Percentiles rank a stretch among this genome's conserved stretches.
These are phyloP conservation scores for Talaromyces atroroseus DNA, from an alignment of 2,329 filamentous ascomycete species.

Conservation along the genomic window DNA sequence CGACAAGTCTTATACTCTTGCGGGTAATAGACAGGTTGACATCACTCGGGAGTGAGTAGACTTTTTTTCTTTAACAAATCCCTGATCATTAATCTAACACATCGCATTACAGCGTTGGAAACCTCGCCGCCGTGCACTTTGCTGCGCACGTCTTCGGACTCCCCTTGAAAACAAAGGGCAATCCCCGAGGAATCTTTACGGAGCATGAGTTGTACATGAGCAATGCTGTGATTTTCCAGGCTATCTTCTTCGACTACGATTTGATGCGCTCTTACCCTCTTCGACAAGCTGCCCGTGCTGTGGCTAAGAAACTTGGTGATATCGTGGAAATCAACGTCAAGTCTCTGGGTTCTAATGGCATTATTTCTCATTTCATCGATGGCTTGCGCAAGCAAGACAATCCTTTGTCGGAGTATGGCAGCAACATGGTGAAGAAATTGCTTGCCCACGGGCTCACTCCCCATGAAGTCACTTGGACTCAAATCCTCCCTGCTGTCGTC, in stretches of 20 bases:
- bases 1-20: slow-evolving; percentile 61
- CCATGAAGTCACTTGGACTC: slow-evolving; percentile 64
- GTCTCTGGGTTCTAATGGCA: slow-evolving; percentile 49
- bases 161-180: slow-evolving; percentile 50
- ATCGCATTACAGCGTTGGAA: slow-evolving; percentile 37
- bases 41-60: slow-evolving; percentile 53
- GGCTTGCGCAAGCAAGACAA: slow-evolving; percentile 49
- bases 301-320: slow-evolving; percentile 55
- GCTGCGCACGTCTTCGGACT: slow-evolving; percentile 51
- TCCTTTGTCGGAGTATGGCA: slow-evolving; percentile 58
- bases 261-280: slow-evolving; percentile 62
- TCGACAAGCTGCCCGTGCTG: slow-evolving; percentile 52
- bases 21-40: slow-evolving; percentile 61
- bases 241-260: slow-evolving; percentile 63
- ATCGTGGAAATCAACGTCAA: slow-evolving; percentile 63
- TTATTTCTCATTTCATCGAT: slow-evolving; percentile 50
- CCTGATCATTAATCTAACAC: neutral
- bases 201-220: slow-evolving; percentile 56
- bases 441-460: slow-evolving; percentile 57
- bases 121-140: slow-evolving; percentile 52
- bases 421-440: slow-evolving; percentile 59
- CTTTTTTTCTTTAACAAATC: neutral
- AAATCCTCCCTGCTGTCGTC: slow-evolving; percentile 62
- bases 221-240: slow-evolving; percentile 60
- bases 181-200: slow-evolving; percentile 49